These are phyloP conservation scores for Heritiera fomes DNA, from an alignment of 345 rosid genomes.

Conservation along the genomic window DNA sequence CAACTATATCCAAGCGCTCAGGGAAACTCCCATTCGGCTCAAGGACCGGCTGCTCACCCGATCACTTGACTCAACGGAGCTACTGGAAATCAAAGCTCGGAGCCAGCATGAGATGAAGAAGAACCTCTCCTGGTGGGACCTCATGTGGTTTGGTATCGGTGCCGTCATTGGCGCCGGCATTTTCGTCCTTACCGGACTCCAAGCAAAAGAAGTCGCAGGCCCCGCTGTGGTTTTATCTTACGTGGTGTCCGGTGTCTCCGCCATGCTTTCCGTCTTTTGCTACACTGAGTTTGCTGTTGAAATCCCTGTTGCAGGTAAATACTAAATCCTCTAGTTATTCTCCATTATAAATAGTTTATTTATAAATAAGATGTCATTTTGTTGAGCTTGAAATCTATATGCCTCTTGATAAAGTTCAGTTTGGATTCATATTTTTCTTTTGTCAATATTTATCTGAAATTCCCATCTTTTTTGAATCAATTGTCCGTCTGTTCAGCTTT, in stretches of 20 bases:
- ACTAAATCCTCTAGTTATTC: no score
- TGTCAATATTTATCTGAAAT: not conserved
- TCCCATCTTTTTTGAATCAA: not conserved
- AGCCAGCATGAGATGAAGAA: slow-evolving; percentile 91
- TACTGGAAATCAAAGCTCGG: slow-evolving; percentile 68
- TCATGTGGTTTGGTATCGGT: slow-evolving; percentile 92
- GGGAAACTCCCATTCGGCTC: slow-evolving; percentile 59
- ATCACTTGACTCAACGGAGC: slow-evolving; percentile 68
- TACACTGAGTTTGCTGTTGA: slow-evolving; percentile 95
- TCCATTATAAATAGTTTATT: not conserved
- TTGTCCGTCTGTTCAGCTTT: not conserved
- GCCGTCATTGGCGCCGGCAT: slow-evolving; percentile 91
- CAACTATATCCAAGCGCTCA: slow-evolving; percentile 59
- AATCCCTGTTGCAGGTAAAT: slow-evolving; percentile 82
- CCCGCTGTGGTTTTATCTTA: slow-evolving; percentile 87
- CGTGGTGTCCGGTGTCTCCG: slow-evolving; percentile 79
- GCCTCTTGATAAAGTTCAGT: not conserved
- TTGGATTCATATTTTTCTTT: not conserved
- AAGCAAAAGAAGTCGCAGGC: slow-evolving; percentile 54
- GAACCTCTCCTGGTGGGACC: slow-evolving; percentile 87
- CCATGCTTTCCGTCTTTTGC: slow-evolving; percentile 94
- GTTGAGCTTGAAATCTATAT: not conserved
- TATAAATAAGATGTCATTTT: not conserved
- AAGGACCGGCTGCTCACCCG: slow-evolving; percentile 60
- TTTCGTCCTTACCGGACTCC: slow-evolving; percentile 82